Evolutionary conservation across 495 filamentous ascomycete genomes (phyloP).

Genomic region (Xylaria longipes): DNA sequence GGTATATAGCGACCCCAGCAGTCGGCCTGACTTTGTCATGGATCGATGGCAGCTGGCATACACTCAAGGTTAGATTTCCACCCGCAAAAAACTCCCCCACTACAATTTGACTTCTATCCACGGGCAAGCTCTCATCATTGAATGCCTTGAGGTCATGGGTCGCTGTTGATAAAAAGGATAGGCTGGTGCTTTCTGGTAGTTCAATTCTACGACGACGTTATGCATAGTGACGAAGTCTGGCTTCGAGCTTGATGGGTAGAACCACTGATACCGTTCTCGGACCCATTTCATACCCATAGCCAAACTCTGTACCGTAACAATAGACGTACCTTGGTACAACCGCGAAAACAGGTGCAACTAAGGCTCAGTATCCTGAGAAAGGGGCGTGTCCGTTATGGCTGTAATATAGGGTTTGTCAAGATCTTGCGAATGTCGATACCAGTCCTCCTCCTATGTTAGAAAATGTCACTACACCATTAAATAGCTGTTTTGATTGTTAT

Average conservation of each 20-base stretch:
- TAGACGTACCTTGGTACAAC: neutral
- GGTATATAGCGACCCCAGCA: constrained; percentile 45
- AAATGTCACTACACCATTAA: neutral
- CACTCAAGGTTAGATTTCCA: constrained; percentile 39
- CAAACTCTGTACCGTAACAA: neutral
- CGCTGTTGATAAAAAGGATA: neutral
- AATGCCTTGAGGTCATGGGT: neutral
- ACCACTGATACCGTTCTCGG: constrained; percentile 34
- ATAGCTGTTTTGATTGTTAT: neutral
- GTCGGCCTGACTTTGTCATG: constrained; percentile 26
- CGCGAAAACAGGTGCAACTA: neutral
- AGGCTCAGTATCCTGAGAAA: neutral
- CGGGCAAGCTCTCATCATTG: neutral
- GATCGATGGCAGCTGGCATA: constrained; percentile 39
- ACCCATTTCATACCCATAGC: constrained; percentile 25
- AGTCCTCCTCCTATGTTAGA: neutral
- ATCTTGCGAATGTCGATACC: neutral
- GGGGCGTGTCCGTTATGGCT: neutral
- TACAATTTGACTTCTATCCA: neutral
- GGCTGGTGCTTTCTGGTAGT: neutral
- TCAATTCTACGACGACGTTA: neutral
- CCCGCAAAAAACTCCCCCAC: neutral
- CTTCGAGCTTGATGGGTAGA: constrained; percentile 19
- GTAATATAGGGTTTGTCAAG: neutral
- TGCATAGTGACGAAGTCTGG: neutral